Evolutionary conservation across 768 basidiomycete species (phyloP).

Genomic region (Xerocomellus chrysenteron): DNA sequence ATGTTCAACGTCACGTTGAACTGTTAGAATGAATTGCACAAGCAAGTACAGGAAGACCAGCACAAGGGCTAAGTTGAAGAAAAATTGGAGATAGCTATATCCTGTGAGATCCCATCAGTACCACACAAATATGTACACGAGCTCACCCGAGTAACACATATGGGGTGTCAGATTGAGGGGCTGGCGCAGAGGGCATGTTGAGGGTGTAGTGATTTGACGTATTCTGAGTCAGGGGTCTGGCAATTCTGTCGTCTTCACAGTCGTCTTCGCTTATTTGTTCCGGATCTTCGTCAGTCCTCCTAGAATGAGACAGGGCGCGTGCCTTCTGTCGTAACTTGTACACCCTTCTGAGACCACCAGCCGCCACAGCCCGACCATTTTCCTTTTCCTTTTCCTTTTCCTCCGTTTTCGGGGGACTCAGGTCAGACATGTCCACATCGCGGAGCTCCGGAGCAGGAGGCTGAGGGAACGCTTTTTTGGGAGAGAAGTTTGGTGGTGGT

Average conservation of each 20-base stretch:
- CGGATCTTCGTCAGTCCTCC: conserved; percentile 25
- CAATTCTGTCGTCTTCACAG: conserved; percentile 48
- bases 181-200: conserved; percentile 65
- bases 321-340: conserved; percentile 59
- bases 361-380: conserved; percentile 52
- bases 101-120: conserved; percentile 17
- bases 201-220: conserved; percentile 82
- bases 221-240: conserved; percentile 45
- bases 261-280: conserved; percentile 43
- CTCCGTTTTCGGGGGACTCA: conserved; percentile 55
- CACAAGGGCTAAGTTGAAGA: conserved; percentile 87
- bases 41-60: conserved; percentile 81
- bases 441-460: conserved; percentile 45
- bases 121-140: conserved; percentile 1
- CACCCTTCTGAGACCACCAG: conserved; percentile 64
- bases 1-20: conserved; percentile 87
- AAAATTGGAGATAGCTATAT: conserved; percentile 85
- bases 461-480: conserved; percentile 57
- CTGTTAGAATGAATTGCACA: conserved; percentile 83
- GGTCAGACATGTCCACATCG: conserved; percentile 77
- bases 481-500: conserved; percentile 61
- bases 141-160: conserved; percentile 84
- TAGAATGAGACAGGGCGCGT: conserved; percentile 31
- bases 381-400: conserved; percentile 41
- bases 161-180: conserved; percentile 63